Conservation (phyloP, 345 rosid genomes). For the Eucalyptus paniculata region DNA sequence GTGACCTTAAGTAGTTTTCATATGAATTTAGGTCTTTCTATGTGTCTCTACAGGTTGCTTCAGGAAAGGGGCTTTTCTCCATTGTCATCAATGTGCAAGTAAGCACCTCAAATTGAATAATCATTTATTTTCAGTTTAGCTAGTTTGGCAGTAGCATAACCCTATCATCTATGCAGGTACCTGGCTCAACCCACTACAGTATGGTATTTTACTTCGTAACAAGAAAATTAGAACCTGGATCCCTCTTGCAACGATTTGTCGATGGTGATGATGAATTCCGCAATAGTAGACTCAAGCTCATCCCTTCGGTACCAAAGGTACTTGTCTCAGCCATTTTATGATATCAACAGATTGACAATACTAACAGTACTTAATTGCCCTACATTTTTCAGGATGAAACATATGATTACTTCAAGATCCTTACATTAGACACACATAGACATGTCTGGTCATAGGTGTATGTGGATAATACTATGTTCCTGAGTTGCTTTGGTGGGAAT, state of each 20-base stretch:
- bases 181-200: conserved; percentile 93
- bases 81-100: conserved; percentile 66
- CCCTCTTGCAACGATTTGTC: conserved; percentile 88
- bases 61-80: conserved; percentile 63
- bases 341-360: neutral
- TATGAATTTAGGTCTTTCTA: neutral
- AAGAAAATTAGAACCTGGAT: conserved; percentile 50
- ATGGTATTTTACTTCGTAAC: conserved; percentile 93
- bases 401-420: neutral
- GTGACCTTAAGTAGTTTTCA: neutral
- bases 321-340: neutral
- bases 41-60: conserved; percentile 41
- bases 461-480: neutral
- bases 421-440: neutral
- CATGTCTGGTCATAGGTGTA: neutral
- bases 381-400: neutral
- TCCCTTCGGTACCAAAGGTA: conserved; percentile 95
- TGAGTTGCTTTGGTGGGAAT: neutral
- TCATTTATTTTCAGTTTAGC: neutral
- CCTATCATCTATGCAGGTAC: conserved; percentile 39
- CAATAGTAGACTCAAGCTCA: conserved; percentile 92
- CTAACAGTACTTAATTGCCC: neutral
- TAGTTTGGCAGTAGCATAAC: neutral
- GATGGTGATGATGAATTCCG: conserved; percentile 98
- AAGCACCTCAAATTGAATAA: conserved; percentile 5